Percentiles rank a stretch among this genome's conserved stretches.
phyloP scores from a whole-genome alignment of 1,284 basidiomycete genomes.

The Phellinidium pouzarii region DNA sequence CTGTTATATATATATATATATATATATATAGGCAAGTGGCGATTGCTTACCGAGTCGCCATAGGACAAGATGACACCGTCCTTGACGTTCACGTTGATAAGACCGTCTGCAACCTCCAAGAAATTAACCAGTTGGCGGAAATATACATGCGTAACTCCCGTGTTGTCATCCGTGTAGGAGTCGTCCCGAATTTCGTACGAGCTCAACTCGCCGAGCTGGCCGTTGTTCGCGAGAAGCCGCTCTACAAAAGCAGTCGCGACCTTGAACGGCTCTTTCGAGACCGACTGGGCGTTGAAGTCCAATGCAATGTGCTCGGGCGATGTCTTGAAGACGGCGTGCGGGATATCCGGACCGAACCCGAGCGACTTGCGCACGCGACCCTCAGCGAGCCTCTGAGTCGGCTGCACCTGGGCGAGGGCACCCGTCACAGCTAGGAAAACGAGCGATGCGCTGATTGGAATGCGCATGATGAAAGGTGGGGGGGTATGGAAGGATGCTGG shows the following conservation, averaged over 20 bases:
- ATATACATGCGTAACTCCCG: slow-evolving; percentile 82
- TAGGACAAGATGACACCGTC: slow-evolving; percentile 74
- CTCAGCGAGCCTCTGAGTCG: not conserved
- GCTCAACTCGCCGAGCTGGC: slow-evolving; percentile 33
- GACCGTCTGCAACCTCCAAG: slow-evolving; percentile 81
- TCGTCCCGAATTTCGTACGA: slow-evolving; percentile 62
- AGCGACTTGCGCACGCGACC: slow-evolving; percentile 58
- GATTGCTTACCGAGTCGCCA: slow-evolving; percentile 63
- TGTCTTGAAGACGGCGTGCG: slow-evolving; percentile 64
- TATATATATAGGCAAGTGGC: slow-evolving; percentile 9
- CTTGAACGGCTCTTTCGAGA: slow-evolving; percentile 42
- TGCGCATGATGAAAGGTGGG: slow-evolving; percentile 17
- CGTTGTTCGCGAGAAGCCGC: slow-evolving; percentile 33
- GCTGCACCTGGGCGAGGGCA: not conserved
- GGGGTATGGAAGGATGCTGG: slow-evolving; percentile 10
- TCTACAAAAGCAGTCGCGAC: slow-evolving; percentile 58
- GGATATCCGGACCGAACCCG: slow-evolving; percentile 70
- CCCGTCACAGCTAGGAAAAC: slow-evolving; percentile 15
- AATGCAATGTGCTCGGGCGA: slow-evolving; percentile 37
- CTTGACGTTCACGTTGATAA: slow-evolving; percentile 87
- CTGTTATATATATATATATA: not conserved
- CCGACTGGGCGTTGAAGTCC: slow-evolving; percentile 26
- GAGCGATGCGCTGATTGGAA: slow-evolving; percentile 14
- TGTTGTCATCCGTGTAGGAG: slow-evolving; percentile 80
- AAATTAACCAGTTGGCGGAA: slow-evolving; percentile 77